Evolutionary conservation across 345 rosid species (phyloP).

Genomic region (Hypericum androsaemum): DNA sequence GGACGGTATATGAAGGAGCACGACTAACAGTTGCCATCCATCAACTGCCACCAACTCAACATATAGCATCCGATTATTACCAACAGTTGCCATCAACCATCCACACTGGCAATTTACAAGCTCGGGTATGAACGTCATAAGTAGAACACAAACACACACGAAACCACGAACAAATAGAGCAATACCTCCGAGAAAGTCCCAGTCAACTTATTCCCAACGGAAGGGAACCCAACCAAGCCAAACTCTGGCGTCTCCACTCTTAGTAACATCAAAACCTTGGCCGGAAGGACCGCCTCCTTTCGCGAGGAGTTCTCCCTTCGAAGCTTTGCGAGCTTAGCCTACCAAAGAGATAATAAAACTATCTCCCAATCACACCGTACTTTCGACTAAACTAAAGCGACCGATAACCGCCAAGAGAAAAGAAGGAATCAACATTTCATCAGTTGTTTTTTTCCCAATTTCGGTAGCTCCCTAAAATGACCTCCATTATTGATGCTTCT

Average conservation of each 20-base stretch:
- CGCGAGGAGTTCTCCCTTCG: constrained; percentile 91
- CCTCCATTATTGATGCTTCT: no score
- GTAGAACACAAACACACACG: no score
- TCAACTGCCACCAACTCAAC: no score
- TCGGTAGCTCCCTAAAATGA: no score
- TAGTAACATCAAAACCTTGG: constrained; percentile 96
- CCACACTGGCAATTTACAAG: no score
- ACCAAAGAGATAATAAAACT: neutral
- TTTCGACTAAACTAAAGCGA: no score
- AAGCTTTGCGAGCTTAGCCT: constrained; percentile 96
- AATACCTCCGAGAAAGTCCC: constrained; percentile 94
- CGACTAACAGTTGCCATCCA: no score
- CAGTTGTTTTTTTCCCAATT: no score
- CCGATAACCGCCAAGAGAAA: neutral
- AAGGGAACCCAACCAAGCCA: constrained; percentile 94
- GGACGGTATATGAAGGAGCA: no score
- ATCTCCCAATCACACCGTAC: neutral
- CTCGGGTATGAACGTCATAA: no score
- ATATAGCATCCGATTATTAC: no score
- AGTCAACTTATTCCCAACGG: constrained; percentile 87
- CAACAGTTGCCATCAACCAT: no score
- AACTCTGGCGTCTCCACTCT: constrained; percentile 96
- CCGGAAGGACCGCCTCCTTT: constrained; percentile 90
- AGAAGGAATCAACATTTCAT: constrained; percentile 1
- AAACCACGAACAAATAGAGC: neutral